A percentile compares a stretch with the other conserved stretches of the same genome.
Conservation (phyloP, 2,329 filamentous ascomycete genomes). For the Plenodomus biglobosus region DNA sequence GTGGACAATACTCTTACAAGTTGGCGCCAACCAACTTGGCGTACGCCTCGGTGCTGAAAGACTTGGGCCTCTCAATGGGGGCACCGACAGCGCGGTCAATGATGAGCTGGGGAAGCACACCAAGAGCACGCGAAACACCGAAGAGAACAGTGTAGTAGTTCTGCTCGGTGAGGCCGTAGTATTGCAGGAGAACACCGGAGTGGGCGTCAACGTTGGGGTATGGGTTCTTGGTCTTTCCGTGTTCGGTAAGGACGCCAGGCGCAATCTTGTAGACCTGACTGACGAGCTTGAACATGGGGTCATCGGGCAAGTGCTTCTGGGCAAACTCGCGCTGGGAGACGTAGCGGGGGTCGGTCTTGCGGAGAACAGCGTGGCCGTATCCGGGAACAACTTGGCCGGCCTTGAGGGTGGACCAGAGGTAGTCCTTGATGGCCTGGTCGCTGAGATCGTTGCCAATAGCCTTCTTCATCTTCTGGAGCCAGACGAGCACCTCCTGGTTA, state of each 20-base stretch:
- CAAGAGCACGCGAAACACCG: slow-evolving; percentile 95
- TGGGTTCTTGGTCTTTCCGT: slow-evolving; percentile 99
- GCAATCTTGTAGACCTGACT: slow-evolving; percentile 99
- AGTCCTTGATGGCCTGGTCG: slow-evolving; percentile 95
- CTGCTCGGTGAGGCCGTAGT: slow-evolving; percentile 98
- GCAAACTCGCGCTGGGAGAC: slow-evolving; percentile 97
- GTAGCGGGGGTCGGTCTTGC: slow-evolving; percentile 99
- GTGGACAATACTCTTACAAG: slow-evolving; percentile 62
- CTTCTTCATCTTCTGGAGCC: slow-evolving; percentile 99
- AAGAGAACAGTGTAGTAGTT: slow-evolving; percentile 99
- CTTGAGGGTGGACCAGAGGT: slow-evolving; percentile 98
- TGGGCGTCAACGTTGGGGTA: slow-evolving; percentile 99
- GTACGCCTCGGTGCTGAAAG: slow-evolving; percentile 96
- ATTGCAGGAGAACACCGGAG: slow-evolving; percentile 98
- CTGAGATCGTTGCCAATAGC: slow-evolving; percentile 88
- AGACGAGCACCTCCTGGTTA: slow-evolving; percentile 99
- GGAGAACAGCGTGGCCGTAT: slow-evolving; percentile 97
- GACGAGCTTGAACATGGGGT: slow-evolving; percentile 99
- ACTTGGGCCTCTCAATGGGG: slow-evolving; percentile 98
- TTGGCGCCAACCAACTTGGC: slow-evolving; percentile 88
- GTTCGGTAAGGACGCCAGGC: slow-evolving; percentile 94
- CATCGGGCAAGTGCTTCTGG: slow-evolving; percentile 87
- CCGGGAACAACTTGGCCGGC: slow-evolving; percentile 93
- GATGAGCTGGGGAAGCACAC: slow-evolving; percentile 98
- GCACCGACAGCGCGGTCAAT: slow-evolving; percentile 97